Base-by-base conservation (phyloP, 2,329 filamentous ascomycete species). In the Ceratocystis huliohia region DNA sequence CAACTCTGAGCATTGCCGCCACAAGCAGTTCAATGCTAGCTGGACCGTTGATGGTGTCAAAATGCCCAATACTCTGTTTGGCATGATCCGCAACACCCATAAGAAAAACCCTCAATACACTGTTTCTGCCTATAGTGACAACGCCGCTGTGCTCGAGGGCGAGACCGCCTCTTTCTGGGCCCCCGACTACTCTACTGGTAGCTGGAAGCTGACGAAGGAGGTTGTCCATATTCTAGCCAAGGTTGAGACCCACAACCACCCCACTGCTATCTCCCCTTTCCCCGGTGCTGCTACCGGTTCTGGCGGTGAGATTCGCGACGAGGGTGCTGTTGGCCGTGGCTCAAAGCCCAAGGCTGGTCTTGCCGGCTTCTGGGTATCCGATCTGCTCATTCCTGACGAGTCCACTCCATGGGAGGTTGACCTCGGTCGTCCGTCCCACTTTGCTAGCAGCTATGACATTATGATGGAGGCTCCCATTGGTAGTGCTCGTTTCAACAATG, bases 391-490 rank as follows among this genome's bases (percentile, higher is more conserved):
- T 69, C 94, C 94, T 2, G 91, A 85, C 44, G 84, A 90, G 72
- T 81, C 80, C 69, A 85, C 89, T 69, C 91, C 92, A 1, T 99
- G 94, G 94, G 94, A 99, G 75, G 78, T 89, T 41, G 89, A 96
- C 72, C 83, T 96, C 66, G 94, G 94, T 63, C 92, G 88, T 73
- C 94, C 94, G 3, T 83, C 85, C 57, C 94, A 99, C 76, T 94
- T 96, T 73, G 92, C 94, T 22, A 96, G 90, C 78, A 91, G 89
- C 77, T 79, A 96, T 46, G 92, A 97, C 74, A 97, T 99, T 71
- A 97, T 99, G 93, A 81, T 97, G 10, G 93, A 99, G 74, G 94
- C 91, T 0, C 94, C 94, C 0, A 94, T 99, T 71, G 94, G 94
- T 45, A 94, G 89, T 72, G 94, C 94, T 63, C 86, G 90, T 22